phyloP scores from a whole-genome alignment of 352 stramenopile species.

The Phytophthora pinifolia region DNA sequence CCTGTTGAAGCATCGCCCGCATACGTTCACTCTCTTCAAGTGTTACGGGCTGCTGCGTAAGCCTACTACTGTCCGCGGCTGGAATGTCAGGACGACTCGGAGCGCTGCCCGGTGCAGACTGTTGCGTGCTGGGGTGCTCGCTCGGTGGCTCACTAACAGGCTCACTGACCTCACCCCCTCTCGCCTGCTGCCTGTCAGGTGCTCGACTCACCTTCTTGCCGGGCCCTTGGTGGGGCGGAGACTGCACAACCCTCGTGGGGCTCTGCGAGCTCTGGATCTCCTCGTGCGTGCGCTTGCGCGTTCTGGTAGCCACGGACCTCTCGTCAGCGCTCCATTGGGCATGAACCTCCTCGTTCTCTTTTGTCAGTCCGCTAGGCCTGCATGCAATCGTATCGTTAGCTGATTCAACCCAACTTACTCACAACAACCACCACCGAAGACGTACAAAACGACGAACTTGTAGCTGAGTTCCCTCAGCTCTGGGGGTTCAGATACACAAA shows the following conservation, averaged over 20 bases:
- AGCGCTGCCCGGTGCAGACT: neutral
- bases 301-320: conserved; percentile 20
- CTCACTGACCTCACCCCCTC: conserved; percentile 10
- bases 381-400: conserved; percentile 7
- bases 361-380: conserved; percentile 32
- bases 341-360: conserved; percentile 22
- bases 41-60: neutral
- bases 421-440: conserved; percentile 1
- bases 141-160: conserved; percentile 6
- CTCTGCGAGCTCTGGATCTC: conserved; percentile 34
- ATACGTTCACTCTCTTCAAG: neutral
- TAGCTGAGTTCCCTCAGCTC: conserved; percentile 37
- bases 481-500: conserved; percentile 4
- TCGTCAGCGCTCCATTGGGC: conserved; percentile 24
- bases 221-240: conserved; percentile 17
- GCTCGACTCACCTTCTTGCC: conserved; percentile 21
- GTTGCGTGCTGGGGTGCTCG: neutral
- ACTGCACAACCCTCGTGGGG: conserved; percentile 12
- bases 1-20: neutral
- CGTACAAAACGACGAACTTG: conserved; percentile 65
- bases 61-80: conserved; percentile 11
- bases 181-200: conserved; percentile 9
- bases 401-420: neutral
- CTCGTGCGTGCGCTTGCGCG: conserved; percentile 28
- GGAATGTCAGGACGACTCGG: conserved; percentile 1